Base-by-base conservation (phyloP, 2,329 filamentous ascomycete species). In the Epicoccum nigrum region DNA sequence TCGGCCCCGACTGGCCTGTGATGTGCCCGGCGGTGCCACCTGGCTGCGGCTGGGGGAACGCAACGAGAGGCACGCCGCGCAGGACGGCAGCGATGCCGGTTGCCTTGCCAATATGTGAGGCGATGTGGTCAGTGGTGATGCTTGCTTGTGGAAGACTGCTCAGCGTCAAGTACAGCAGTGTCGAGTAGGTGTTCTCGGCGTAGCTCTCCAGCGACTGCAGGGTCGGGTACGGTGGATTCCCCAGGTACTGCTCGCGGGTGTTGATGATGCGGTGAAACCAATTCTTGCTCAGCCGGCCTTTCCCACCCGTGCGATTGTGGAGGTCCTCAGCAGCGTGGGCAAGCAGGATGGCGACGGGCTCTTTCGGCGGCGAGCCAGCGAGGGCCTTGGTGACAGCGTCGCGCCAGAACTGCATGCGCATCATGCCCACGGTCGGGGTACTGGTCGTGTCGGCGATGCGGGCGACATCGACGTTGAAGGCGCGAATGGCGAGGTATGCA, bases 371-470 rank as follows among this genome's bases (percentile, higher is more conserved):
- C 0, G 80, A 79, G 25, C 88, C 89, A 1, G 87, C 81, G 54
- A 97, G 88, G 1, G 90, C 88, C 55, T 87, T 86, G 45, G 87
- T 83, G 43, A 99, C 79, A 4, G 90, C 86, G 63, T 97, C 92
- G 41, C 90, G 85, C 90, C 94, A 97, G 79, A 97, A 97, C 72
- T 96, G 90, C 74, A 96, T 87, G 58, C 94, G 91, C 81, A 97
- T 86, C 44, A 87, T 81, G 41, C 91, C 93, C 54, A 97, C 89
- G 4, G 87, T 88, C n/a, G 89, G 85, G 54, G 89, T 94, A 38
- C 90, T 94, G 16, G 94, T 92, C 11, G 89, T 86, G 74, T 97
- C 93, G 50, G 94, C 91, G 56, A 97, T 88, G 50, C 90, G 85
- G 35, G 93, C 90, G 54, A 97, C 84, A 73, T 97, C 93, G 65